A percentile compares a stretch with the other conserved stretches of the same genome.
Conservation (phyloP, 2,329 filamentous ascomycete species). For the Fusarium decemcellulare region DNA sequence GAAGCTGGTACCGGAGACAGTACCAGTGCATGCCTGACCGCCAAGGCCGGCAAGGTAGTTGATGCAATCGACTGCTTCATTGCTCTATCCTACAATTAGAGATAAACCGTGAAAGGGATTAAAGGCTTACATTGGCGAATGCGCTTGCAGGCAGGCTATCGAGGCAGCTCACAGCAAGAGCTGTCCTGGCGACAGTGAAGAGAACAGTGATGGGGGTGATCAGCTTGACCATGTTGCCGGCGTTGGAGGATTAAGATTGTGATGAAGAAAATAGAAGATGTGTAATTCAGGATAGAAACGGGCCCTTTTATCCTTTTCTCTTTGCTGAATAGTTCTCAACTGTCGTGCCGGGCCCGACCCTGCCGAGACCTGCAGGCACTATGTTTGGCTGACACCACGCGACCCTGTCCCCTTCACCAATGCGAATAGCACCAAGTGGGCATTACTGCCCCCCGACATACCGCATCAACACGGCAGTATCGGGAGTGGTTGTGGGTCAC, state of each 20-base stretch:
- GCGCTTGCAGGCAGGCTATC: not conserved
- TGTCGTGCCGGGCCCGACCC: too few relatives aligned
- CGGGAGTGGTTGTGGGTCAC: too few relatives aligned
- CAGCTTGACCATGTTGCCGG: constrained; percentile 26
- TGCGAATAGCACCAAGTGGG: too few relatives aligned
- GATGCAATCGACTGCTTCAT: constrained; percentile 25
- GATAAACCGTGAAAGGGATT: not conserved
- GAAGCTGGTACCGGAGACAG: constrained; percentile 8
- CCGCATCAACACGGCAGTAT: too few relatives aligned
- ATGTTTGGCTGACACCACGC: too few relatives aligned
- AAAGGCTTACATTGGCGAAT: constrained; percentile 7
- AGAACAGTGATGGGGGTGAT: constrained; percentile 3
- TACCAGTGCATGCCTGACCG: constrained; percentile 6
- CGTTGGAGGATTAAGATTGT: not conserved
- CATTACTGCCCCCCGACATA: too few relatives aligned
- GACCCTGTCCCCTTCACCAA: too few relatives aligned
- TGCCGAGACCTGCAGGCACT: too few relatives aligned
- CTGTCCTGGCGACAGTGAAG: not conserved
- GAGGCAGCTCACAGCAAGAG: constrained; percentile 17
- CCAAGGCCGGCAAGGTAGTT: constrained; percentile 29
- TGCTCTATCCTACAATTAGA: not conserved
- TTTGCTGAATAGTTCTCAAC: not conserved
- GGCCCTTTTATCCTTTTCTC: constrained; percentile 6
- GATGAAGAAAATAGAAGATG: not conserved
- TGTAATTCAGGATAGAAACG: not conserved